Conservation (phyloP, 2,329 filamentous ascomycete species). For the Metarhizium rileyi region DNA sequence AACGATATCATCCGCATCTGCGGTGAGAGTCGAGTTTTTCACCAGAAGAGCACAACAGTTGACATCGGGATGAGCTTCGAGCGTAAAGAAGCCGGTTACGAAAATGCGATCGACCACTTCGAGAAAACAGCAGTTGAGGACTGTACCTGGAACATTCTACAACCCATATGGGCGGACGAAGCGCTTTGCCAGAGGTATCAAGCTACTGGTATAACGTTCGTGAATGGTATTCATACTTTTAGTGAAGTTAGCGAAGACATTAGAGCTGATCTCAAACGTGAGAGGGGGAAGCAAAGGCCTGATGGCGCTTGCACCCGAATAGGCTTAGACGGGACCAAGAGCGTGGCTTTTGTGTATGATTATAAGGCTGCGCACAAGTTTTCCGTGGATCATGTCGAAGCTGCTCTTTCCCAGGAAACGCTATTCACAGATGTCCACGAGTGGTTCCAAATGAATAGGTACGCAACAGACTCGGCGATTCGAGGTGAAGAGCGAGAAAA, state of each 20-base stretch:
- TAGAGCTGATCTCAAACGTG: not conserved
- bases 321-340: not conserved
- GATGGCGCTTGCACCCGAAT: not conserved
- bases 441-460: conserved; percentile 12
- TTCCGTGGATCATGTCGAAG: not conserved
- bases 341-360: not conserved
- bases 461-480: not conserved
- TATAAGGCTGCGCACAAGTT: not conserved
- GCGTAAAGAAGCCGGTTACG: not conserved
- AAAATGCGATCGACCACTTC: not conserved
- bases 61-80: not conserved
- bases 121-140: not conserved
- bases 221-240: no score
- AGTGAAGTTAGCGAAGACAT: not conserved
- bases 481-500: conserved; percentile 6
- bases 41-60: not conserved
- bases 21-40: not conserved
- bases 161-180: not conserved
- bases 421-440: conserved; percentile 8
- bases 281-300: not conserved
- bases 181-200: not conserved
- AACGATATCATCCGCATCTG: not conserved
- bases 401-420: conserved; percentile 4
- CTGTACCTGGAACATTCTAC: not conserved
- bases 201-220: not conserved